phyloP scores from a whole-genome alignment of 352 stramenopile genomes.

The Blastocystis sp. region DNA sequence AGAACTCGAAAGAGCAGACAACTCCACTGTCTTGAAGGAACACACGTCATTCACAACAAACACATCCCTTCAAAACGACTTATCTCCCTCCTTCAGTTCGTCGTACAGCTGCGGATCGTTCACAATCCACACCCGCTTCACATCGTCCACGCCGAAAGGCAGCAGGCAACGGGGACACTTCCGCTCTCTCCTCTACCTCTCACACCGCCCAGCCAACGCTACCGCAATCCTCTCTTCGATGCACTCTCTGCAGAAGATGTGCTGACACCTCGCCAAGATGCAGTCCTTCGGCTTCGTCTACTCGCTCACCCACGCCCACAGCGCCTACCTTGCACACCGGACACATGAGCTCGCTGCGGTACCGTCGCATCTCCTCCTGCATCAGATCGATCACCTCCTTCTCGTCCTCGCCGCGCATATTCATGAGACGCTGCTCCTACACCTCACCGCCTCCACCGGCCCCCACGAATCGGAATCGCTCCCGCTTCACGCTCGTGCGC shows the following conservation, averaged over 20 bases:
- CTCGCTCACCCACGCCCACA: background rate
- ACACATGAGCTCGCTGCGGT: slow-evolving; percentile 57
- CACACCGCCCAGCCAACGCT: background rate
- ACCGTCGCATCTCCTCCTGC: slow-evolving; percentile 64
- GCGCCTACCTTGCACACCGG: slow-evolving; percentile 39
- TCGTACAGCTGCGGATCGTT: slow-evolving; percentile 69
- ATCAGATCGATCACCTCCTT: slow-evolving; percentile 58
- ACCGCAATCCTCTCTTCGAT: slow-evolving; percentile 51
- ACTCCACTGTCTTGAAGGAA: background rate
- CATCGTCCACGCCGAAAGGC: slow-evolving; percentile 68
- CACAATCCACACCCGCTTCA: slow-evolving; percentile 59
- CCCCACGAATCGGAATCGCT: slow-evolving; percentile 20
- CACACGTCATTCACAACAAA: slow-evolving; percentile 47
- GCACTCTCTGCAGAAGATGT: slow-evolving; percentile 69
- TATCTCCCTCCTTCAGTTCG: slow-evolving; percentile 29
- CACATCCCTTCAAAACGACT: background rate
- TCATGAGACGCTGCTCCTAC: slow-evolving; percentile 31
- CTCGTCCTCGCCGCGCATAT: slow-evolving; percentile 12
- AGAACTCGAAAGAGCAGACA: background rate
- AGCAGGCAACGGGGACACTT: slow-evolving; percentile 65
- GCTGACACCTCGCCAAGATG: slow-evolving; percentile 53
- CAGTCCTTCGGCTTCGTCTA: slow-evolving; percentile 44
- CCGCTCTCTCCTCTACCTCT: slow-evolving; percentile 60
- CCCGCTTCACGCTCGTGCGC: slow-evolving; percentile 5
- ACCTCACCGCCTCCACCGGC: background rate